Percentiles rank a stretch among this genome's conserved stretches.
Conservation (phyloP, 1,284 basidiomycete species). For the Trichosporon coremiiforme region DNA sequence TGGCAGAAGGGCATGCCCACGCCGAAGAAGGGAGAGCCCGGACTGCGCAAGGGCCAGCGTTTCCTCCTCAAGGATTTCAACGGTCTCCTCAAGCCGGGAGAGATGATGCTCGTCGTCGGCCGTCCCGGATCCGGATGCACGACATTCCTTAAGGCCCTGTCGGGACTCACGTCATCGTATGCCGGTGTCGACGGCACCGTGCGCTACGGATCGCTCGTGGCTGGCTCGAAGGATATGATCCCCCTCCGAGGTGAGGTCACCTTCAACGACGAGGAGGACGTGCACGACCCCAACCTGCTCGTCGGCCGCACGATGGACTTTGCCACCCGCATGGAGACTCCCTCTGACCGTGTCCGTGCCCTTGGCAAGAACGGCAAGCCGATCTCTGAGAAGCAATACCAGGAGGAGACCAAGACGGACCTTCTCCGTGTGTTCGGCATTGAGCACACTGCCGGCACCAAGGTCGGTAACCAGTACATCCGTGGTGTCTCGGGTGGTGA, state of each 20-base stretch:
- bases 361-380: constrained; percentile 37
- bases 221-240: constrained; percentile 26
- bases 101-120: constrained; percentile 55
- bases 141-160: constrained; percentile 58
- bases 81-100: constrained; percentile 47
- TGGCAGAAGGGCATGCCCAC: constrained; percentile 32
- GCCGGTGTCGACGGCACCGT: constrained; percentile 56
- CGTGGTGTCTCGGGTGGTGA: constrained; percentile 77
- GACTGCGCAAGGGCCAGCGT: constrained; percentile 45
- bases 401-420: constrained; percentile 21
- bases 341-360: constrained; percentile 34
- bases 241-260: constrained; percentile 28
- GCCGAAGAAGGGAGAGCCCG: constrained; percentile 36
- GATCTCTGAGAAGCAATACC: constrained; percentile 42
- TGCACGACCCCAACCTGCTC: constrained; percentile 50
- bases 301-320: constrained; percentile 53
- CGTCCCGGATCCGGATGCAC: constrained; percentile 58
- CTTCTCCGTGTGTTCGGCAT: constrained; percentile 72
- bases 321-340: constrained; percentile 48
- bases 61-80: constrained; percentile 48
- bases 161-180: constrained; percentile 55
- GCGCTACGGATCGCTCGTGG: constrained; percentile 52
- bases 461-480: constrained; percentile 70
- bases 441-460: constrained; percentile 62
- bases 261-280: constrained; percentile 53